These are phyloP conservation scores for Litchi chinensis DNA, from an alignment of 345 rosid species.

Conservation along the genomic window DNA sequence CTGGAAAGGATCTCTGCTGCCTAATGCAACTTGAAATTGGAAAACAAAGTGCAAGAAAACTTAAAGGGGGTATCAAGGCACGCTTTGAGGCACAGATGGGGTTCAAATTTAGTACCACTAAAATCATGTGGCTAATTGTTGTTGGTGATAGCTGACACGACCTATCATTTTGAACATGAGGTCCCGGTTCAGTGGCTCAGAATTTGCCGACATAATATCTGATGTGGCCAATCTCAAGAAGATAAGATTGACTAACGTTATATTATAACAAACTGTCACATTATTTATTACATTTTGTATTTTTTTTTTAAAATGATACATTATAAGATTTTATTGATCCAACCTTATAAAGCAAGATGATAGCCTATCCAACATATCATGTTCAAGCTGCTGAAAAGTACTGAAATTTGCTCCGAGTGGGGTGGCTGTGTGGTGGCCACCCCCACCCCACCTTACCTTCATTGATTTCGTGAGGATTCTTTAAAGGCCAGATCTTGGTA, in stretches of 20 bases:
- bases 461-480: too few relatives aligned
- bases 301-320: too few relatives aligned
- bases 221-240: too few relatives aligned
- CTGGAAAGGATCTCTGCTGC: background rate
- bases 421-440: too few relatives aligned
- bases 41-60: too few relatives aligned
- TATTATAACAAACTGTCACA: background rate
- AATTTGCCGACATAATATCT: background rate
- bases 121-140: background rate
- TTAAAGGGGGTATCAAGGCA: background rate
- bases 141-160: slow-evolving; percentile 7
- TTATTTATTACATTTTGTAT: too few relatives aligned
- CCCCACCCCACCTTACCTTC: too few relatives aligned
- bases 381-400: too few relatives aligned
- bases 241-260: too few relatives aligned
- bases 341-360: background rate
- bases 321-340: too few relatives aligned
- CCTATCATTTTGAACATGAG: background rate
- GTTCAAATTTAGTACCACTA: background rate
- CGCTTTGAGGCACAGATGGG: background rate
- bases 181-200: slow-evolving; percentile 21
- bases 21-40: background rate
- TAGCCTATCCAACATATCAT: background rate
- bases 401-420: too few relatives aligned
- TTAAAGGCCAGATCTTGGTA: too few relatives aligned